Evolutionary conservation across 163 green algal genomes (phyloP), one percentile per base, ranked within the genome.

Genomic region (Scenedesmus sp.): DNA sequence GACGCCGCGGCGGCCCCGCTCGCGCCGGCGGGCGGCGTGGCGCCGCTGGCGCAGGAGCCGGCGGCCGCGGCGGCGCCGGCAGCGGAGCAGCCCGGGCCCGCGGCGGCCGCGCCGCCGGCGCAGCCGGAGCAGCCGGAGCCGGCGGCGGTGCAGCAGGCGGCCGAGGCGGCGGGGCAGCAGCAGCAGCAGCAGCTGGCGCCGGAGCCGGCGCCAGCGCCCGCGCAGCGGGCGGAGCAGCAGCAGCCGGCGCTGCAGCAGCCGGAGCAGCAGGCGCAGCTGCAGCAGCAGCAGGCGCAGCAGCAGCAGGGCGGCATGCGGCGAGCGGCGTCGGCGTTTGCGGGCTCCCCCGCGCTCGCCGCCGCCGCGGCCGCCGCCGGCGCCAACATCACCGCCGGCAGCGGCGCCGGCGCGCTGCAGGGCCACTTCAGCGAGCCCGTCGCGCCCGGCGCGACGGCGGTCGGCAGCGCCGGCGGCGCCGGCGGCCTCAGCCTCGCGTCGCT

Each of bases 301-400:
- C 26, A 22, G 58, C 26, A 44, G 42, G 58, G 56, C 26, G 13
- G 22, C 22, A 66, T 66, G 69, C 69, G 69, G 20, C 58, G 69
- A 47, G 54, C 69, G 33, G 58, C 69, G 28, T 77, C 69, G 18
- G 69, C 69, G 3, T 77, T 77, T 77, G 69, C 65, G 15, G 76
- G 65, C 29, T 67, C 63, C 3, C 24, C 42, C 31, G 76, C 48
- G 18, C 42, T 70, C 9, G 60, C 60, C 26, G 50, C 66, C 22
- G 57, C 67, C 7, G 71, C 77, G 33, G 33, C 70, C 31, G 29
- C 72, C 18, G 67, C 64, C 15, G 28, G 54, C 45, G 39, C 33
- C 62, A 75, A 10, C 53, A 79, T 26, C 50, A 39, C 34, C 26
- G 62, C 28, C 28, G 34, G 28, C 33, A 34, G 17, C 24, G 24